Conservation (phyloP, 2,329 filamentous ascomycete species). For the Thelonectria blattea region DNA sequence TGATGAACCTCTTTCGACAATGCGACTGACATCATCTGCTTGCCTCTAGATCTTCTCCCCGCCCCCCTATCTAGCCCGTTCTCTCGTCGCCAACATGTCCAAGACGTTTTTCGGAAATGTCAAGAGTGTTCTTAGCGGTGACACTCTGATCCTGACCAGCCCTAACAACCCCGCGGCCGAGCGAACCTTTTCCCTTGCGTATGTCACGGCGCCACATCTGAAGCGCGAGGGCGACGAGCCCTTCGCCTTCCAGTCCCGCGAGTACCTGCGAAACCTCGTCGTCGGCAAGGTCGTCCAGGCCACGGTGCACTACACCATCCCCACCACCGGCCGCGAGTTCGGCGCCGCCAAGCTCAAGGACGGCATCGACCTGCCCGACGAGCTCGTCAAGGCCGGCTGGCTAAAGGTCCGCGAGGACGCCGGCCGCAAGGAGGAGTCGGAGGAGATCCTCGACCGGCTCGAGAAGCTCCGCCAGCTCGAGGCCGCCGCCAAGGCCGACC, state of each 20-base stretch:
- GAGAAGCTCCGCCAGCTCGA: conserved; percentile 81
- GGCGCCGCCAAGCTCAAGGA: conserved; percentile 79
- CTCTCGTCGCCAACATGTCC: conserved; percentile 49
- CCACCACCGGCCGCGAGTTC: conserved; percentile 85
- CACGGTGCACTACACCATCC: conserved; percentile 85
- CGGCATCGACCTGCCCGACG: conserved; percentile 79
- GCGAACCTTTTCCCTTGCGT: conserved; percentile 87
- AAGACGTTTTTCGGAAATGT: conserved; percentile 73
- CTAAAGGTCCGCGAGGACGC: conserved; percentile 93
- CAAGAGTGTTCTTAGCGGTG: conserved; percentile 93
- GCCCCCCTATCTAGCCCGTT: conserved; percentile 24
- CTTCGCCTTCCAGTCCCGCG: conserved; percentile 92
- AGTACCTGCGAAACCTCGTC: conserved; percentile 82
- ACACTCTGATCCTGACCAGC: conserved; percentile 85
- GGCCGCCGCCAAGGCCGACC: conserved; percentile 75
- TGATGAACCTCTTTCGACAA: neutral
- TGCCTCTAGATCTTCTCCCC: conserved; percentile 24
- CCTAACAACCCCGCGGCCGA: conserved; percentile 82
- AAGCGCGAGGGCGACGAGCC: conserved; percentile 90
- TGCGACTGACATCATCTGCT: conserved; percentile 24
- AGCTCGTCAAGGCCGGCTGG: conserved; percentile 87
- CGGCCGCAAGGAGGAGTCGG: conserved; percentile 85
- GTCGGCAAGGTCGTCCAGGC: conserved; percentile 90
- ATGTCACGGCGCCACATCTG: conserved; percentile 86
- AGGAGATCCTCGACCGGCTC: conserved; percentile 73